phyloP scores from a whole-genome alignment of 2,329 filamentous ascomycete species.

The Fusarium secorum region DNA sequence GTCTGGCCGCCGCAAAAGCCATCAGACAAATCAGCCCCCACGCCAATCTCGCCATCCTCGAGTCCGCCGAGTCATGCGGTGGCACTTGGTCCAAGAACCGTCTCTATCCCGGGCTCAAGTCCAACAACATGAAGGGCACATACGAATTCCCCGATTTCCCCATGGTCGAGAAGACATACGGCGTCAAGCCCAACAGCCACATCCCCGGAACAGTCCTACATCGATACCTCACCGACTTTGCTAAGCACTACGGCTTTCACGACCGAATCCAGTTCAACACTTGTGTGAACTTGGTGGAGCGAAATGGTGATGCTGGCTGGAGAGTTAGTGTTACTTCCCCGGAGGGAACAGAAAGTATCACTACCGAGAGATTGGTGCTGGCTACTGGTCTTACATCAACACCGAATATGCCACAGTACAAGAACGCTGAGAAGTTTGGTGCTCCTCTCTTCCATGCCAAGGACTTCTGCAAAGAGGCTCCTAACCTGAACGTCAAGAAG shows the following conservation, averaged over 20 bases:
- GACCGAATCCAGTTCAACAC: conserved; percentile 59
- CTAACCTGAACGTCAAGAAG: conserved; percentile 45
- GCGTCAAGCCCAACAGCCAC: conserved; percentile 45
- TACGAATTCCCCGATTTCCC: conserved; percentile 72
- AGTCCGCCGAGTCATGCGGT: conserved; percentile 60
- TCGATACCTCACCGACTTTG: conserved; percentile 49
- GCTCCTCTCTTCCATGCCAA: conserved; percentile 54
- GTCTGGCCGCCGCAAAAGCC: conserved; percentile 61
- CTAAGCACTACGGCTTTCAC: conserved; percentile 57
- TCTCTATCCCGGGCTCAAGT: conserved; percentile 66
- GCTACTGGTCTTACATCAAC: conserved; percentile 59
- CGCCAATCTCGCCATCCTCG: conserved; percentile 58
- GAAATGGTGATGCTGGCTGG: conserved; percentile 30
- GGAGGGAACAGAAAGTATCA: conserved; percentile 14
- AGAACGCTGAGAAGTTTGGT: conserved; percentile 48
- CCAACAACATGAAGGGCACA: conserved; percentile 69
- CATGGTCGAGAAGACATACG: conserved; percentile 59
- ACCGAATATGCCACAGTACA: conserved; percentile 51
- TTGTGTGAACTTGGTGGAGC: conserved; percentile 55
- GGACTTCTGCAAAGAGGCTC: conserved; percentile 49
- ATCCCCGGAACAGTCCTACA: conserved; percentile 50
- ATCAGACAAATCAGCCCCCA: conserved; percentile 59
- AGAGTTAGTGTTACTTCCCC: conserved; percentile 20
- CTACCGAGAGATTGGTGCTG: conserved; percentile 54
- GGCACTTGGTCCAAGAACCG: conserved; percentile 68